Percentiles rank a stretch among this genome's conserved stretches.
Conservation (phyloP, 139 green algal species). For the Monoraphidium neglectum region DNA sequence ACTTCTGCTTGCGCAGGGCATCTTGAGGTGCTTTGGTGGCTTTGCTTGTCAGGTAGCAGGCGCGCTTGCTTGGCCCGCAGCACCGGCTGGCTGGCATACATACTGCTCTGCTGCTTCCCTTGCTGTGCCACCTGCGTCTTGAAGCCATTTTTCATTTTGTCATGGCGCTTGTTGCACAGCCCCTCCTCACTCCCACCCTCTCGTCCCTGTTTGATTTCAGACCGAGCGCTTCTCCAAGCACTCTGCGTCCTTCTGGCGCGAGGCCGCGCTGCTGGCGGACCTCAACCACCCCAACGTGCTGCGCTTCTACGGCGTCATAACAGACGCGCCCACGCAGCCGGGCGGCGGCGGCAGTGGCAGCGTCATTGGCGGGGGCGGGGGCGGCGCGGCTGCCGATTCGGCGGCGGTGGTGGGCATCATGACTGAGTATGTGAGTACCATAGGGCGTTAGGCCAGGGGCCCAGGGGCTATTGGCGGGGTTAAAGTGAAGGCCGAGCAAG, state of each 20-base stretch:
- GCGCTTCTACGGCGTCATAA: constrained; percentile 89
- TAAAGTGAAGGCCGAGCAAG: too few species aligned
- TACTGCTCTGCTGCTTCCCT: too few species aligned
- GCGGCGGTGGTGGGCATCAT: constrained; percentile 75
- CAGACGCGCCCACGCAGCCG: constrained; percentile 20
- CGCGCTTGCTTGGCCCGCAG: too few species aligned
- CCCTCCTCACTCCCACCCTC: background rate
- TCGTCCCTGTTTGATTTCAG: constrained; percentile 7
- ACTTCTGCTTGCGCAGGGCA: constrained; percentile 12
- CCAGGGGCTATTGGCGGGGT: too few species aligned
- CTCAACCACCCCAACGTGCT: constrained; percentile 95
- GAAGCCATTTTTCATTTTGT: background rate
- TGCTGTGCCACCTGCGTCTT: too few species aligned
- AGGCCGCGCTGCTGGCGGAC: constrained; percentile 78
- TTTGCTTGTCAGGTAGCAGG: too few species aligned
- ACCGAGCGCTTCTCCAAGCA: constrained; percentile 66
- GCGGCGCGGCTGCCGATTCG: background rate
- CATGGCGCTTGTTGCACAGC: background rate
- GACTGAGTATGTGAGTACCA: constrained; percentile 88
- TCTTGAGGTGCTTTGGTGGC: too few species aligned
- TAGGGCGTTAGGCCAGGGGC: too few species aligned
- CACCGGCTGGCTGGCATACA: too few species aligned
- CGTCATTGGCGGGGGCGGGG: background rate
- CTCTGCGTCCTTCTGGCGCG: constrained; percentile 77
- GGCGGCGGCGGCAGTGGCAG: background rate